A percentile compares a stretch with the other conserved stretches of the same genome.
These are phyloP conservation scores for Crithidia sp. DNA, from an alignment of 208 protist species.

Conservation along the genomic window DNA sequence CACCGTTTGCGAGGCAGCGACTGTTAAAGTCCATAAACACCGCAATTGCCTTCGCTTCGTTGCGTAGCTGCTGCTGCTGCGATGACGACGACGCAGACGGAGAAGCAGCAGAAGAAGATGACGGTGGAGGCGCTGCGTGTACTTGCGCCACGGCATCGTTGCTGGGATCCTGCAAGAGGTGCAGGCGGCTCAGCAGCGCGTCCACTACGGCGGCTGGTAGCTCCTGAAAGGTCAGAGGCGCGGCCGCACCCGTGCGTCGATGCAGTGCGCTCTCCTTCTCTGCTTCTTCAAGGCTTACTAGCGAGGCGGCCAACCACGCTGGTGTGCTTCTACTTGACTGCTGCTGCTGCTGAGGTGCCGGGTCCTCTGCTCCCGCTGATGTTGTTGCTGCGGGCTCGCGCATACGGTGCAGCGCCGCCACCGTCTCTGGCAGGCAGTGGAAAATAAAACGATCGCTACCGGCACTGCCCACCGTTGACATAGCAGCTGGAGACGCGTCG, in stretches of 20 bases:
- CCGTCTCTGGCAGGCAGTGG: conserved; percentile 37
- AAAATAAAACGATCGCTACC: not conserved
- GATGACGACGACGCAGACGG: not conserved
- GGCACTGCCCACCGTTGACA: too few species aligned
- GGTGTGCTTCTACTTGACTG: not conserved
- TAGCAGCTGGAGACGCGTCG: too few species aligned
- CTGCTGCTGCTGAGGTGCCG: not conserved
- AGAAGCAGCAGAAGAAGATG: not conserved
- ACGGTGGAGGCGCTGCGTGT: too few species aligned
- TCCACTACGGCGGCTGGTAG: conserved; percentile 31
- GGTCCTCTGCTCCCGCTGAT: not conserved
- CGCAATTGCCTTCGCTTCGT: conserved; percentile 35
- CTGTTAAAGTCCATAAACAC: conserved; percentile 19
- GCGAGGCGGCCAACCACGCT: conserved; percentile 25
- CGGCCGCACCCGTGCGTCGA: not conserved
- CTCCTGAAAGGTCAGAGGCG: conserved; percentile 25
- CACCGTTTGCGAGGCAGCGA: conserved; percentile 5
- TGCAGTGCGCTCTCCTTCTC: not conserved
- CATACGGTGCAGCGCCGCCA: conserved; percentile 35
- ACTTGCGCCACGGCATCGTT: not conserved
- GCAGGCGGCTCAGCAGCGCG: conserved; percentile 19
- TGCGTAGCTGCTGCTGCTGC: conserved; percentile 14
- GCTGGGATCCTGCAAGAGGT: conserved; percentile 9
- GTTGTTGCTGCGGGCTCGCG: not conserved
- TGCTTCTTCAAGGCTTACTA: conserved; percentile 2